These are phyloP conservation scores for Sugiyamaella grinbergsii DNA, from an alignment of 1,139 yeast species.

Conservation along the genomic window DNA sequence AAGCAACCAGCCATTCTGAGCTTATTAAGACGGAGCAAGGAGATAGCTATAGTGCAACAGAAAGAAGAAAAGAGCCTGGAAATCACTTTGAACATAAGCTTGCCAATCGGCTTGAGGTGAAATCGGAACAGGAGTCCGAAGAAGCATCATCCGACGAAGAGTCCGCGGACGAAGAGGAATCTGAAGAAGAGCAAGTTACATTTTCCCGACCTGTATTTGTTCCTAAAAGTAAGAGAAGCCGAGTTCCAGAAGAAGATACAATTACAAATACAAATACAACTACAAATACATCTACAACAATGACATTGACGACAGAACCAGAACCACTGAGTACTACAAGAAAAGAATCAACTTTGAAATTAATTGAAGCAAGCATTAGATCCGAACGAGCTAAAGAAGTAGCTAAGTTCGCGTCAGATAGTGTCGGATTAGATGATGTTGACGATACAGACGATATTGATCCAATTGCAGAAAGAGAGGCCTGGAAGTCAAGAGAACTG, in stretches of 20 bases:
- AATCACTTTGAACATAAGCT: too few relatives aligned
- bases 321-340: background rate
- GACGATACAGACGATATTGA: conserved; percentile 61
- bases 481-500: conserved; percentile 52
- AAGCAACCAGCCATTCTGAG: background rate
- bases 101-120: background rate
- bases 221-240: conserved; percentile 30
- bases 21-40: background rate
- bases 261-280: background rate
- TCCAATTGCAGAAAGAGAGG: conserved; percentile 50
- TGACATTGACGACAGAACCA: background rate
- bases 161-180: conserved; percentile 21
- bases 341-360: conserved; percentile 27
- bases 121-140: background rate
- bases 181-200: conserved; percentile 19
- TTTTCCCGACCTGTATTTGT: conserved; percentile 36
- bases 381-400: conserved; percentile 27
- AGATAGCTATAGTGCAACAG: background rate
- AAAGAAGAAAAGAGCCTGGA: conserved; percentile 9
- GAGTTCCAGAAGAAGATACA: background rate
- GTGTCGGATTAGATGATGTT: conserved; percentile 38
- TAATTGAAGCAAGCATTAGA: conserved; percentile 30
- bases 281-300: background rate
- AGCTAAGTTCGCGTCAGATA: conserved; percentile 23
- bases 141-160: conserved; percentile 8